phyloP scores from a whole-genome alignment of 2,329 filamentous ascomycete species.

The Ophioceras dolichostomum region DNA sequence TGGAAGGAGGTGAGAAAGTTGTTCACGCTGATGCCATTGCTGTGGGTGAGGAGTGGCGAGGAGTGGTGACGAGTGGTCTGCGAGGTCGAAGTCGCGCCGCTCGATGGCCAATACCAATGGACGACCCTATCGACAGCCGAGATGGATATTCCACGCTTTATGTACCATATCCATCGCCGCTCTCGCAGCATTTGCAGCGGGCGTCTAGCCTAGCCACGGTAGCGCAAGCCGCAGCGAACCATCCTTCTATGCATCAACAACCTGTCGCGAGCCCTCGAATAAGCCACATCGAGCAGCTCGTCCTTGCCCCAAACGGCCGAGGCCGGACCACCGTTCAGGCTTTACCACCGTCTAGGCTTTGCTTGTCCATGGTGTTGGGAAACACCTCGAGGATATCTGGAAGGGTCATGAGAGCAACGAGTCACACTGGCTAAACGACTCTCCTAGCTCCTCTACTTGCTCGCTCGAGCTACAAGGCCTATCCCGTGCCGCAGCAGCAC shows the following conservation, averaged over 20 bases:
- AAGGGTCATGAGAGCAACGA: constrained; percentile 7
- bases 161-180: too few relatives aligned
- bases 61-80: too few relatives aligned
- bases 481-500: constrained; percentile 6
- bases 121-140: too few relatives aligned
- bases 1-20: not conserved
- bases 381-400: constrained; percentile 8
- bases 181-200: constrained; percentile 5
- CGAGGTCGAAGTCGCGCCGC: constrained; percentile 5
- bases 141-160: too few relatives aligned
- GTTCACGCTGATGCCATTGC: constrained; percentile 3
- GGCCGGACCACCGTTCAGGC: too few relatives aligned
- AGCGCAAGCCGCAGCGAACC: constrained; percentile 6
- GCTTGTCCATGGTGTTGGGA: constrained; percentile 1
- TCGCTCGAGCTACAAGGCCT: constrained; percentile 1
- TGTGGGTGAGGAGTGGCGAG: constrained; percentile 4
- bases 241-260: constrained; percentile 6
- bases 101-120: constrained; percentile 3
- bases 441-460: not conserved
- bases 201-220: constrained; percentile 1
- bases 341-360: too few relatives aligned
- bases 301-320: too few relatives aligned
- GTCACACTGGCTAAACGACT: too few relatives aligned
- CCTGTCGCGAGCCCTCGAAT: constrained; percentile 4
- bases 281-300: constrained; percentile 6